Base-by-base conservation (phyloP, 1,284 basidiomycete species). In the Boletus albobrunnescens region DNA sequence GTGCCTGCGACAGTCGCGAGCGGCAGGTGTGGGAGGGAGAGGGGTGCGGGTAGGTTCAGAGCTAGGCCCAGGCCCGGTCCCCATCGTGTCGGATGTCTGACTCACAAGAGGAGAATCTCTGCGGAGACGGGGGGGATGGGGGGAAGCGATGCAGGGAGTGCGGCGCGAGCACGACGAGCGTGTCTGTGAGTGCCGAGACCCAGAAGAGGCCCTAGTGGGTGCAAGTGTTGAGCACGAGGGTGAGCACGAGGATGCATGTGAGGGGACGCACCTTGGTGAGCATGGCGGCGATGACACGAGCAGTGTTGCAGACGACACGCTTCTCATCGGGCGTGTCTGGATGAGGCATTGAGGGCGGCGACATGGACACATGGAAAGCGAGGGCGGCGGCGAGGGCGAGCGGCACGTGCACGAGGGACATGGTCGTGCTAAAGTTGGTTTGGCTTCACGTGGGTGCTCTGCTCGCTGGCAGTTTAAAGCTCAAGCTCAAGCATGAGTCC, bases 291-390 rank as follows among this genome's bases (percentile, higher is more conserved):
- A 45, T 6, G 32, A 52, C 6, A 14, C 48, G 58, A 22, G 49
- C 58, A 3, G 47, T 32, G 27, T 37, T 26, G 16, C 22, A 10
- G 9, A 42, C 22, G 2, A 24, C 12, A 12, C 14, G 41, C 11
- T 27, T 48, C 24, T 53, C 35, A 11, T 14, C 14, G 11, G 33
- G 14, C 3, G 2, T 14, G 24, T 20, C 35, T 22, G 31, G 4
- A 11, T 22, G 26, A 4, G 47, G 26, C 10, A 14, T 17, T 1
- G 36, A 11, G 3, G 42, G 54, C 1, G 52, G 51, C 5, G 52
- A 53, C 47, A 58, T 37, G 20, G 52, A 60, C n/a, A 50, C 37
- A 27, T 60, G 60, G 38, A 63, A 59, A 17, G 58, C 58, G 33
- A 61, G 12, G 8, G 60, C 58, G 0, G 56, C 28, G 6, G 44